A percentile compares a stretch with the other conserved stretches of the same genome.
phyloP scores from a whole-genome alignment of 1,284 basidiomycete species.

The Ganoderma lingzhi region DNA sequence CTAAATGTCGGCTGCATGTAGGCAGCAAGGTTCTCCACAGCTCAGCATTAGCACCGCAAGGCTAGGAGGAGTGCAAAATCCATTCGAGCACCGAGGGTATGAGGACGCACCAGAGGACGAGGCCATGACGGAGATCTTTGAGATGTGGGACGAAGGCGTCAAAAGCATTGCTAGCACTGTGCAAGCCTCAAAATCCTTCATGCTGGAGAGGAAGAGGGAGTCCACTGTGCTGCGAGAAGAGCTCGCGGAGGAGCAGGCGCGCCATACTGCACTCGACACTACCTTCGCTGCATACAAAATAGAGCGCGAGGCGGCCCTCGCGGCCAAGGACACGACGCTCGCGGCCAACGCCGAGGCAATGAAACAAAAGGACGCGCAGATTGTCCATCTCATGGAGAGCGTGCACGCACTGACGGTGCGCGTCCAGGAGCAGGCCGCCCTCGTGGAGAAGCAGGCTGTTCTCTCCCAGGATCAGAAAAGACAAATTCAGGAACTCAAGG shows the following conservation, averaged over 20 bases:
- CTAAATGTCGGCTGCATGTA: background rate
- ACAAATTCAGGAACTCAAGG: background rate
- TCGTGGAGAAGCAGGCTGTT: background rate
- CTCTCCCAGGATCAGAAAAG: background rate
- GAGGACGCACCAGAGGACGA: background rate
- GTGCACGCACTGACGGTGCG: constrained; percentile 1
- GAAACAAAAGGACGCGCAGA: background rate
- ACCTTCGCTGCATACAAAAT: background rate
- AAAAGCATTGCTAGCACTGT: background rate
- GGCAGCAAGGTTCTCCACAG: background rate
- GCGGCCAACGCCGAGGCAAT: constrained; percentile 6
- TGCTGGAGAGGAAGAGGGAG: background rate
- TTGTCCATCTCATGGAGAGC: constrained; percentile 1
- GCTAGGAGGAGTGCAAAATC: background rate
- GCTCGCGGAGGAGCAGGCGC: constrained; percentile 9
- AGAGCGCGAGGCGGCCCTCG: constrained; percentile 7
- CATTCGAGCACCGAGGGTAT: background rate
- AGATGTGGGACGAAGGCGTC: background rate
- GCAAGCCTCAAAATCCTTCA: background rate
- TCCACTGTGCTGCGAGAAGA: constrained; percentile 1
- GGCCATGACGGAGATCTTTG: background rate
- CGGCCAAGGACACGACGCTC: constrained; percentile 2
- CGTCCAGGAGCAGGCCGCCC: background rate
- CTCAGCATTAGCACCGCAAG: background rate
- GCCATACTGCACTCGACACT: background rate